A percentile compares a stretch with the other conserved stretches of the same genome.
Evolutionary conservation across 2,329 filamentous ascomycete genomes (phyloP).

Genomic region (Penicillium sp.): DNA sequence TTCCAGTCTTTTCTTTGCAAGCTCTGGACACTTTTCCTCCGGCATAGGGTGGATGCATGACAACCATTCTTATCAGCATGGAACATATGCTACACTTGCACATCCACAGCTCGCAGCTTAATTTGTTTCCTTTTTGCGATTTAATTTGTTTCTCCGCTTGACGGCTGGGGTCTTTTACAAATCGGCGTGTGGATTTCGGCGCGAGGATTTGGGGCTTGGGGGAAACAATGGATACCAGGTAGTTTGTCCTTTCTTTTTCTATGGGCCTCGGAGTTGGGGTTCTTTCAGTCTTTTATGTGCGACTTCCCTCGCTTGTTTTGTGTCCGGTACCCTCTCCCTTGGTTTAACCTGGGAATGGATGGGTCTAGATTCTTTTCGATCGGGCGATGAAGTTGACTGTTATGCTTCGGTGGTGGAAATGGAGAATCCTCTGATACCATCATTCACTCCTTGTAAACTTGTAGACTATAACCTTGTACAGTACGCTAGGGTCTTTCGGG

Average conservation of each 20-base stretch:
- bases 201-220: conserved; percentile 8
- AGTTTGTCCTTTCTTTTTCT: neutral
- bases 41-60: neutral
- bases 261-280: neutral
- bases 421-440: neutral
- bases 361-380: neutral
- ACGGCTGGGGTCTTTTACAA: conserved; percentile 1
- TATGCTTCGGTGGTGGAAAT: neutral
- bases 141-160: conserved; percentile 1
- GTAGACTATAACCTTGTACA: neutral
- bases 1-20: neutral
- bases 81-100: conserved; percentile 1
- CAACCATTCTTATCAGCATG: neutral
- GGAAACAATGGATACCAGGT: conserved; percentile 7
- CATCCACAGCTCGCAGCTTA: neutral
- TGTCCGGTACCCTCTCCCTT: neutral
- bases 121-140: conserved; percentile 3
- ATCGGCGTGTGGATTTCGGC: conserved; percentile 12
- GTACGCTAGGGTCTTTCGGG: too few species aligned
- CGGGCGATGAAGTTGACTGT: neutral
- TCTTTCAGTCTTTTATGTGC: neutral
- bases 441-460: neutral
- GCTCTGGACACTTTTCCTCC: neutral
- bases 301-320: neutral
- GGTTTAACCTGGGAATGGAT: neutral